Base-by-base conservation (phyloP, 1,139 yeast species). In the Scheffersomyces cryptocercus region DNA sequence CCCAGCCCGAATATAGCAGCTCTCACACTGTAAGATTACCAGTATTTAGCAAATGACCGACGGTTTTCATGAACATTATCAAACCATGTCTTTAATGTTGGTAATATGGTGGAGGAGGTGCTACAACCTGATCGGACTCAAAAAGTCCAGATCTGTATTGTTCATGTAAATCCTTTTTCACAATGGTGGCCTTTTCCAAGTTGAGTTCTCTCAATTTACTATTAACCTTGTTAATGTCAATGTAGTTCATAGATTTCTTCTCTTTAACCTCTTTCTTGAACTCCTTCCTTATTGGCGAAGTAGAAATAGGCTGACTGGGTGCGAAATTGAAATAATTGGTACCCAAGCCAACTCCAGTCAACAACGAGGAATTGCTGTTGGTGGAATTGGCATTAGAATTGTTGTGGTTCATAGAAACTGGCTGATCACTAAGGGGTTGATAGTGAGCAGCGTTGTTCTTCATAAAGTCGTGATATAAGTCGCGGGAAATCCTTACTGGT, bases 301-400 rank as follows among this genome's bases (percentile, higher is more conserved):
- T 58, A 38, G 55, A 50, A n/a, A 58, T 47, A 8, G 57, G 60
- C 34, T 51, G 58, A 28, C 52, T 56, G 39, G 53, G 55, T 39
- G 67, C 56, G 41, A 68, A 65, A 44, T 65, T 62, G 54, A 68
- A 68, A 47, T 64, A 67, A 41, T 64, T 59, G 44, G 63, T 68
- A 5, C 75, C 74, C 39, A 70, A 57, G 1, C 75, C 77, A 12
- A 68, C 65, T n/a, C 68, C 65, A 40, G 60, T 53, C 36, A 64
- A 50, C 7, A 63, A 50, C 6, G 55, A 51, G 10, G 49, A 46
- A 40, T 40, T 47, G 12, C n/a, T 31, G n/a, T 31, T 31, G 35
- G 15, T 31, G 6, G 11, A 15, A 11, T 31, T 31, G 24, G 35
- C 20, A 31, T 15, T 31, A 31, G 7, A n/a, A 9, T 20, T 12